phyloP scores from a whole-genome alignment of 441 rosid genomes.

The Gossypium schwendimanii region DNA sequence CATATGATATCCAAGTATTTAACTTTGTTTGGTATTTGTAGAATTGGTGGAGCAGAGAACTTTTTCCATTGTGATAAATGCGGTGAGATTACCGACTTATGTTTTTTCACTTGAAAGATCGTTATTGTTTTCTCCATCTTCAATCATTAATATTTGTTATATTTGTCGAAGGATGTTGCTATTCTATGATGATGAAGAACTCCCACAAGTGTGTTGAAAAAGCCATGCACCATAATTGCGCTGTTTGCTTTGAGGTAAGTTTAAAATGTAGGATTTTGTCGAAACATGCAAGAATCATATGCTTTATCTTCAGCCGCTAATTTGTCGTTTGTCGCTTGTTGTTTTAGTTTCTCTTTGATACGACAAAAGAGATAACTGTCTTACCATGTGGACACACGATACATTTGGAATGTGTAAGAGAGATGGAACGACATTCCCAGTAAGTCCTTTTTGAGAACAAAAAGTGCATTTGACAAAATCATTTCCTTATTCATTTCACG shows the following conservation, averaged over 20 bases:
- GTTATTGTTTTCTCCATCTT: neutral
- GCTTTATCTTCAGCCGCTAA: neutral
- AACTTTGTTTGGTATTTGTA: conserved; percentile 14
- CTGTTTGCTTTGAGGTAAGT: conserved; percentile 59
- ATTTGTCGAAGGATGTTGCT: conserved; percentile 40
- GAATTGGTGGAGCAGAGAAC: conserved; percentile 47
- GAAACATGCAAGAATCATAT: neutral
- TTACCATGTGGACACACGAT: conserved; percentile 60
- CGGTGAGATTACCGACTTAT: conserved; percentile 23
- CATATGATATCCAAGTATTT: neutral
- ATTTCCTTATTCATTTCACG: neutral
- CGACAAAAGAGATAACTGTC: conserved; percentile 43
- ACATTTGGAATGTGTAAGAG: conserved; percentile 49
- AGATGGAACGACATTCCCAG: conserved; percentile 47
- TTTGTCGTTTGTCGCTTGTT: neutral
- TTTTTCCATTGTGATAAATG: conserved; percentile 51
- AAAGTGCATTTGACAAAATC: neutral
- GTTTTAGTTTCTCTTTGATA: conserved; percentile 49
- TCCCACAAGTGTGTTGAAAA: conserved; percentile 54
- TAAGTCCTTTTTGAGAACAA: conserved; percentile 20
- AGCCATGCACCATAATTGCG: conserved; percentile 59
- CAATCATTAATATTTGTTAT: neutral
- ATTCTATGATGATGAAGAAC: conserved; percentile 32
- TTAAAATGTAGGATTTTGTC: neutral
- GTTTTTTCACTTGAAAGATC: neutral